phyloP scores from a whole-genome alignment of 2,329 filamentous ascomycete genomes.

The Colletotrichum karsti region DNA sequence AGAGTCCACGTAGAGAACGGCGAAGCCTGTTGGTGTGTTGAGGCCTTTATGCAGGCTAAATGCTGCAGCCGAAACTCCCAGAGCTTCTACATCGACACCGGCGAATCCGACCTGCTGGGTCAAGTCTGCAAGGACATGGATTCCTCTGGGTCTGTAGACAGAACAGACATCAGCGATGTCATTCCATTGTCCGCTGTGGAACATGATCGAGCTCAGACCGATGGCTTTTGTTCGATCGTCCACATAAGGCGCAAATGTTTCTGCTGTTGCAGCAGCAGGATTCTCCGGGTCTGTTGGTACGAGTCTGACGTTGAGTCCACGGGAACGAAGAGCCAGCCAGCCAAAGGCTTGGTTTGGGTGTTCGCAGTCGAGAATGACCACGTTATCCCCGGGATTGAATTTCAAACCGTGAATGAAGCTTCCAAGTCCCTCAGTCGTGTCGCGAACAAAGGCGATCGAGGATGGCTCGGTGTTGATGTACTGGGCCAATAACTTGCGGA shows the following conservation, averaged over 20 bases:
- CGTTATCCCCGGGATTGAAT: conserved; percentile 39
- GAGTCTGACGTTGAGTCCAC: conserved; percentile 38
- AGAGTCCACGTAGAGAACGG: conserved; percentile 38
- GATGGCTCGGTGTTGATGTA: conserved; percentile 38
- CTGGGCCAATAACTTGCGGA: conserved; percentile 31
- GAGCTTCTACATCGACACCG: conserved; percentile 34
- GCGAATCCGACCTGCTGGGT: conserved; percentile 44
- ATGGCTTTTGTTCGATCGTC: conserved; percentile 39
- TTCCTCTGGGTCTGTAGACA: conserved; percentile 34
- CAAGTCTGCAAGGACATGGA: conserved; percentile 40
- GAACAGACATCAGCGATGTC: conserved; percentile 38
- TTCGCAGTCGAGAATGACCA: conserved; percentile 41
- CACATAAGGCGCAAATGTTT: conserved; percentile 38
- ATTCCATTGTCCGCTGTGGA: conserved; percentile 42
- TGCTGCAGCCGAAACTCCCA: conserved; percentile 39
- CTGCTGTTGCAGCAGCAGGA: conserved; percentile 27
- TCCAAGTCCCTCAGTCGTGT: conserved; percentile 42
- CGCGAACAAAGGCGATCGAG: conserved; percentile 38
- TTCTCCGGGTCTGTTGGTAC: conserved; percentile 31
- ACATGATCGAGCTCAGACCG: conserved; percentile 42
- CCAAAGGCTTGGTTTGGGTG: conserved; percentile 41
- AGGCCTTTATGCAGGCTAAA: conserved; percentile 44
- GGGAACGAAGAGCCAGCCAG: conserved; percentile 36
- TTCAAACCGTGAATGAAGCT: conserved; percentile 35
- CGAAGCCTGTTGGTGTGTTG: conserved; percentile 39